phyloP scores from a whole-genome alignment of 306 rosid species.

The Quercus parvula region DNA sequence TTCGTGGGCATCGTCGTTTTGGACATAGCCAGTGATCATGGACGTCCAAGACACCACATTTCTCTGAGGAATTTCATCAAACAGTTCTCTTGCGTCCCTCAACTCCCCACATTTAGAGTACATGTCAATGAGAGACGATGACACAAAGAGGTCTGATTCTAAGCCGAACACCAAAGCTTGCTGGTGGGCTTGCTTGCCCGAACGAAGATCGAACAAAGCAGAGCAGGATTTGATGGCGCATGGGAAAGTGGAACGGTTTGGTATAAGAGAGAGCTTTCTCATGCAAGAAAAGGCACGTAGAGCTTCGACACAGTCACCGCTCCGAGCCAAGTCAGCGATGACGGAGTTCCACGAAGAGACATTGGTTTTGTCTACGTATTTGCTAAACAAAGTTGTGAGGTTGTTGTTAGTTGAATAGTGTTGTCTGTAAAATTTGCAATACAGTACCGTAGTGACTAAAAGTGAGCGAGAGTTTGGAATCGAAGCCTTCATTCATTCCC shows the following conservation, averaged over 20 bases:
- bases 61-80: conserved; percentile 63
- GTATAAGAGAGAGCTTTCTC: conserved; percentile 74
- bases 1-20: conserved; percentile 34
- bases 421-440: not conserved
- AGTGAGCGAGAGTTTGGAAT: not conserved
- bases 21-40: conserved; percentile 61
- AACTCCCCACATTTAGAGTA: conserved; percentile 61
- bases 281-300: conserved; percentile 70
- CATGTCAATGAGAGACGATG: conserved; percentile 78
- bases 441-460: not conserved
- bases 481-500: conserved; percentile 18
- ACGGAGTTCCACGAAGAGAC: conserved; percentile 73
- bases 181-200: conserved; percentile 71
- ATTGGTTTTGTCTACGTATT: conserved; percentile 62
- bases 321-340: conserved; percentile 75
- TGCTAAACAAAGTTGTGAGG: conserved; percentile 58
- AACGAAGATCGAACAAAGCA: conserved; percentile 54
- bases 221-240: conserved; percentile 84
- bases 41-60: conserved; percentile 87
- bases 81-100: conserved; percentile 54
- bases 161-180: conserved; percentile 73
- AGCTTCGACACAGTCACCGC: conserved; percentile 69
- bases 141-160: conserved; percentile 56
- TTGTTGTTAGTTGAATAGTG: conserved; percentile 29
- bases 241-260: conserved; percentile 70